These are phyloP conservation scores for Ophiostoma quercus DNA, from an alignment of 2,329 filamentous ascomycete species.

Conservation along the genomic window DNA sequence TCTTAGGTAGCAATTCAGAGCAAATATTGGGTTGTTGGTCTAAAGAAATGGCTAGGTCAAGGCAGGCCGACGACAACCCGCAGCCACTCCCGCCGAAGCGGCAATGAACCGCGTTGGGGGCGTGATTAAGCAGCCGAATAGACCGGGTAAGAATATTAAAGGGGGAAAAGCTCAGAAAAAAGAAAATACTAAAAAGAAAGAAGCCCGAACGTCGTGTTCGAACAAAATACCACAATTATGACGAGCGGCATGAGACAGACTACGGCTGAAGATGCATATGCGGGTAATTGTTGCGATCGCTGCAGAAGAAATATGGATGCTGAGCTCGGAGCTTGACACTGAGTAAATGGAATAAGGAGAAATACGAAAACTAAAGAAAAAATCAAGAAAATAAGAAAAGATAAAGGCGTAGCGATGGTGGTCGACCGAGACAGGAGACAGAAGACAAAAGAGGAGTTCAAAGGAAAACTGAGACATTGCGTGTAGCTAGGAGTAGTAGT, in stretches of 20 bases:
- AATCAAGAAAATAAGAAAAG: not conserved
- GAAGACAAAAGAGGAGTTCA: not conserved
- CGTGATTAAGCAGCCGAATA: not conserved
- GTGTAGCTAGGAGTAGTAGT: not conserved
- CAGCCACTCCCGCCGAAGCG: not conserved
- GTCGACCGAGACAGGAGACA: not conserved
- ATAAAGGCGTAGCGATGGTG: not conserved
- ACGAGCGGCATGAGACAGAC: not conserved
- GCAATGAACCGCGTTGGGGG: not conserved
- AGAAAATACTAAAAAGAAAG: not conserved
- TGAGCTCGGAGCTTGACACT: not conserved
- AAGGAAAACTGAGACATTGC: not conserved
- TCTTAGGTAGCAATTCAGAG: not conserved
- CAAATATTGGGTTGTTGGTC: not conserved
- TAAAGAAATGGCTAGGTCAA: not conserved
- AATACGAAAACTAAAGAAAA: not conserved
- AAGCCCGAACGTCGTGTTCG: not conserved
- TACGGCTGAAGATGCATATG: not conserved
- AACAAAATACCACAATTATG: not conserved
- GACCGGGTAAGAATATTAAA: not conserved
- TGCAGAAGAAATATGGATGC: not conserved
- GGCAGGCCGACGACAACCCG: not conserved
- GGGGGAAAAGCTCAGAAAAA: not conserved
- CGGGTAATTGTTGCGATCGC: not conserved
- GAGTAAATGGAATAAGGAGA: not conserved